Evolutionary conservation across 78 protist genomes (phyloP).

Genomic region (Polysphondylium violaceum): DNA sequence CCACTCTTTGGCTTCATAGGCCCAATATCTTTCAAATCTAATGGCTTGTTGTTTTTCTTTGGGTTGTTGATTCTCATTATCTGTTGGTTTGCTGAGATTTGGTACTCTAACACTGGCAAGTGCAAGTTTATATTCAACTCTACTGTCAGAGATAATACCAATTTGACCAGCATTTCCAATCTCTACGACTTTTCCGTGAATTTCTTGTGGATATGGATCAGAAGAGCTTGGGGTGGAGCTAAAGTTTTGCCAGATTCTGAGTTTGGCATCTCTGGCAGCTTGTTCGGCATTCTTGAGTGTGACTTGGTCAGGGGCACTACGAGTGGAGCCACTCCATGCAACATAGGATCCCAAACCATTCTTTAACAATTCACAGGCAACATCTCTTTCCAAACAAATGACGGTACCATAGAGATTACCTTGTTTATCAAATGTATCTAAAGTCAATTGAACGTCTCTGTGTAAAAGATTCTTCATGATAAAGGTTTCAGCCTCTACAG

Average conservation of each 20-base stretch:
- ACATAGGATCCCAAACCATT: conserved; percentile 77
- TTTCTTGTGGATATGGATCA: conserved; percentile 52
- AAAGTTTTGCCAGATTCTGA: conserved; percentile 42
- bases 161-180: conserved; percentile 61
- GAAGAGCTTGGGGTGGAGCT: not conserved
- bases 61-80: not conserved
- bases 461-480: conserved; percentile 40
- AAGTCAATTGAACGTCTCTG: conserved; percentile 60
- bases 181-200: conserved; percentile 73
- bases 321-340: conserved; percentile 73
- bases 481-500: conserved; percentile 43
- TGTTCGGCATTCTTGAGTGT: conserved; percentile 61
- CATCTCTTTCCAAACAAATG: conserved; percentile 54
- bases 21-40: conserved; percentile 63
- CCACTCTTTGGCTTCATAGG: conserved; percentile 82
- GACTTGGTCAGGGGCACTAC: conserved; percentile 49
- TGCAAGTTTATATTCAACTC: conserved; percentile 17
- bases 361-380: conserved; percentile 48
- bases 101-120: conserved; percentile 45
- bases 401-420: conserved; percentile 64
- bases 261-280: conserved; percentile 37
- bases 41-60: not conserved
- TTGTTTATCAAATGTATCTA: conserved; percentile 77
- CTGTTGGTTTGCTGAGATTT: conserved; percentile 9
- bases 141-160: conserved; percentile 15